phyloP scores from a whole-genome alignment of 2,329 filamentous ascomycete species.

The Hypoxylon sp. region DNA sequence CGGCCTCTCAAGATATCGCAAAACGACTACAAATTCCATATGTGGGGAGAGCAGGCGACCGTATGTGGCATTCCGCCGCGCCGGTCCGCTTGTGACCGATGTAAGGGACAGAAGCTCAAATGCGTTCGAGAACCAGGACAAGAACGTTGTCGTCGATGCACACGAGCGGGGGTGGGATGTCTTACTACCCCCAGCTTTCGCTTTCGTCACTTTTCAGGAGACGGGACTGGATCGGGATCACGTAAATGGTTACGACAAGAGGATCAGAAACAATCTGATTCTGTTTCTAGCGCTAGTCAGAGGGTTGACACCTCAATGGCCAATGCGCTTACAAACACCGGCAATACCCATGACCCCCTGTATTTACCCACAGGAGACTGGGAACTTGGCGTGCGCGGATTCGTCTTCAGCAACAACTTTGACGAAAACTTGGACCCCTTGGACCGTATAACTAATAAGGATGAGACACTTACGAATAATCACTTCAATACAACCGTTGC shows the following conservation, averaged over 20 bases:
- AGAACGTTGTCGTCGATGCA: constrained; percentile 27
- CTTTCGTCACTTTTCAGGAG: constrained; percentile 5
- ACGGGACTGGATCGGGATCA: not conserved
- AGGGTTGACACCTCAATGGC: not conserved
- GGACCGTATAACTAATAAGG: constrained; percentile 3
- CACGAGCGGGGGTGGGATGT: constrained; percentile 23
- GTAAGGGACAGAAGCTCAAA: constrained; percentile 31
- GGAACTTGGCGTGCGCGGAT: not conserved
- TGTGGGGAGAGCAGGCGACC: not conserved
- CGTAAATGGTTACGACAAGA: constrained; percentile 20
- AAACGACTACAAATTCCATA: not conserved
- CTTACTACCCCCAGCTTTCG: constrained; percentile 22
- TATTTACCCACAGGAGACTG: constrained; percentile 2
- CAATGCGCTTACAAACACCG: not conserved
- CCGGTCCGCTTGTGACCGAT: constrained; percentile 32
- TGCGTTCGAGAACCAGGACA: constrained; percentile 26
- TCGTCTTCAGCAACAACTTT: constrained; percentile 4
- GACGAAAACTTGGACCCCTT: constrained; percentile 17
- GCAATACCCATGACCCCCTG: not conserved
- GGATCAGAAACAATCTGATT: constrained; percentile 1
- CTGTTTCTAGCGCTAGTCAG: not conserved
- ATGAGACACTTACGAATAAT: not conserved
- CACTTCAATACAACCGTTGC: not conserved
- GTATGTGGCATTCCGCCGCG: constrained; percentile 17
- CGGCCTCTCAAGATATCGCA: not conserved